These are phyloP conservation scores for Leccinum subspadiceum DNA, from an alignment of 1,284 basidiomycete species.

Conservation along the genomic window DNA sequence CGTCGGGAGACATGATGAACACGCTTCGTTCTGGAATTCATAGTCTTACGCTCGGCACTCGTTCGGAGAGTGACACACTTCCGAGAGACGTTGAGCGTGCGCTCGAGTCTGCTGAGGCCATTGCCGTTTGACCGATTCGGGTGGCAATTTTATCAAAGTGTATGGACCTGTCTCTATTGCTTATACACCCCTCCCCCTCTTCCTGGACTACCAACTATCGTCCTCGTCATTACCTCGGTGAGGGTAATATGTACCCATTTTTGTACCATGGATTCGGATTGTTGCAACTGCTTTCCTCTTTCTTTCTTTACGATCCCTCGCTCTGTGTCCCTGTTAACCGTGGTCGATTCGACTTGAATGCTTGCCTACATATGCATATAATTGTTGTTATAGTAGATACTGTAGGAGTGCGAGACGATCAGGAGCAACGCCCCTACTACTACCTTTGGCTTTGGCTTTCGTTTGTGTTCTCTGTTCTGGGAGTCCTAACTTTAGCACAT, in stretches of 20 bases:
- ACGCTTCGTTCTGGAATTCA: constrained; percentile 36
- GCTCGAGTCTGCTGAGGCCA: constrained; percentile 14
- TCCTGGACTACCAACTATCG: background rate
- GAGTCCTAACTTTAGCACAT: no score
- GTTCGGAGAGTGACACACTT: constrained; percentile 25
- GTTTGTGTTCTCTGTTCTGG: background rate
- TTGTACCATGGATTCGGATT: background rate
- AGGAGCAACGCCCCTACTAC: background rate
- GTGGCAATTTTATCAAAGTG: background rate
- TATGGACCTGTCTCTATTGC: background rate
- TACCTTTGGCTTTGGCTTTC: background rate
- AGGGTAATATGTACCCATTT: background rate
- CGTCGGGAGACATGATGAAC: constrained; percentile 31
- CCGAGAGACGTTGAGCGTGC: constrained; percentile 41
- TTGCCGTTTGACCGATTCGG: constrained; percentile 12
- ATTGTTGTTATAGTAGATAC: background rate
- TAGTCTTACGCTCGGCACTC: constrained; percentile 22
- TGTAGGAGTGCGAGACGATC: background rate
- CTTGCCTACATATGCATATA: background rate
- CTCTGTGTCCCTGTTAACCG: background rate
- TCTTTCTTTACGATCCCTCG: background rate
- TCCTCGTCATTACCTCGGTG: background rate
- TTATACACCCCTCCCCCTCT: background rate
- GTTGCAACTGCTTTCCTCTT: background rate
- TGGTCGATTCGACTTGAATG: background rate